Evolutionary conservation across 768 basidiomycete species (phyloP).

Genomic region (Collybia sordida): DNA sequence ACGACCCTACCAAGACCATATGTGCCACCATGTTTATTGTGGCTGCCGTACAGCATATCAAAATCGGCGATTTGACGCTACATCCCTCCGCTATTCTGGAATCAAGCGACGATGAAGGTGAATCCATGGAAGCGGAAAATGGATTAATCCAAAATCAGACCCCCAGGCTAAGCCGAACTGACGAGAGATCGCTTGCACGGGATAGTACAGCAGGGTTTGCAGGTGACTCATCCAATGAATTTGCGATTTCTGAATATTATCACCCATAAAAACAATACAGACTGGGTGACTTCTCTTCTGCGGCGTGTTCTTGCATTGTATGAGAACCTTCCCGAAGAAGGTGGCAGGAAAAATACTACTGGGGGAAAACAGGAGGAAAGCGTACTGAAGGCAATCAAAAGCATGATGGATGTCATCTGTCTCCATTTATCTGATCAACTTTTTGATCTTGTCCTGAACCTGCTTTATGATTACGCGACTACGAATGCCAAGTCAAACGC

Average conservation of each 20-base stretch:
- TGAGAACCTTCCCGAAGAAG: conserved; percentile 94
- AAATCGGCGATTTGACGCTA: conserved; percentile 73
- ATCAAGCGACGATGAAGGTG: conserved; percentile 53
- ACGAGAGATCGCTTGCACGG: conserved; percentile 70
- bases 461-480: conserved; percentile 86
- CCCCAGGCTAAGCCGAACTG: conserved; percentile 52
- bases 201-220: conserved; percentile 81
- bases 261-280: conserved; percentile 30
- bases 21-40: conserved; percentile 80
- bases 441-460: conserved; percentile 82
- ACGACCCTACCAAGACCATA: conserved; percentile 78
- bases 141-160: conserved; percentile 46
- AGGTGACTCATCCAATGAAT: conserved; percentile 39
- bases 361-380: conserved; percentile 83
- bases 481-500: conserved; percentile 88
- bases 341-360: conserved; percentile 81
- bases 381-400: conserved; percentile 76
- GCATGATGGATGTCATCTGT: conserved; percentile 79
- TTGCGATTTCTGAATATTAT: background rate
- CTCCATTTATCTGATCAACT: conserved; percentile 75
- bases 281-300: conserved; percentile 80
- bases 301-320: conserved; percentile 78
- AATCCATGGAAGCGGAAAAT: conserved; percentile 47
- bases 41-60: conserved; percentile 70
- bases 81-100: conserved; percentile 56